Evolutionary conservation across 192 early-diverging fungal species (phyloP), one percentile per base, ranked within the genome.

Genomic region (Coemansia sp.): DNA sequence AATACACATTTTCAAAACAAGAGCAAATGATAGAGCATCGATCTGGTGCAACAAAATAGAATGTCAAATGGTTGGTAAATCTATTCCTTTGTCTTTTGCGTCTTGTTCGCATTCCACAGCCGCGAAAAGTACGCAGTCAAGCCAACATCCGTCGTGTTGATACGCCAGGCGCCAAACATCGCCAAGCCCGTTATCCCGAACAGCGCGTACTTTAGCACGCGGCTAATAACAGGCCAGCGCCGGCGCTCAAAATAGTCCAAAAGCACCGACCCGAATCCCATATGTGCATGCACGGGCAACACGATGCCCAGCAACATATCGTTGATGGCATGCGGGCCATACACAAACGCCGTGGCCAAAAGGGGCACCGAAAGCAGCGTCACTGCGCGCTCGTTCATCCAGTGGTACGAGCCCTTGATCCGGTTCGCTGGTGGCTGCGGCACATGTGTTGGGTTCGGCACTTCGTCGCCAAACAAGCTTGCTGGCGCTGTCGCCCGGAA

Each of bases 71-170:
- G 6, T 35, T 7, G 7, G 32, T 35, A 35, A 35, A 8, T 35
- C 32, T 35, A 35, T 35, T 35, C 7, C 32, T 35, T 8, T 35
- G 39, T 45, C 41, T 69, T 63, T 43, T 62, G 67, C 5, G 50
- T 59, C 56, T 73, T 73, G 57, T 71, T 65, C 56, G 94, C 94
- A 62, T 85, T 86, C 96, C 96, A 97, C 48, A 89, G 50, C 49
- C 90, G 85, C 77, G 86, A 83, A 66, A 94, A 85, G 69, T 94
- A 85, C 71, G 91, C 91, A 38, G 94, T 96, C 64, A 98, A 84
- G 23, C 97, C 95, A 62, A 98, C 85, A 59, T 98, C 97, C 32
- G 92, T 88, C 21, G 95, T 95, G 82, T 98, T 98, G 88, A 98
- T 92, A 62, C 90, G 81, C 85, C 92, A 98, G 66, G 87, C 90